These are phyloP conservation scores for Euphorbia pulcherrima DNA, from an alignment of 345 rosid species.

Conservation along the genomic window DNA sequence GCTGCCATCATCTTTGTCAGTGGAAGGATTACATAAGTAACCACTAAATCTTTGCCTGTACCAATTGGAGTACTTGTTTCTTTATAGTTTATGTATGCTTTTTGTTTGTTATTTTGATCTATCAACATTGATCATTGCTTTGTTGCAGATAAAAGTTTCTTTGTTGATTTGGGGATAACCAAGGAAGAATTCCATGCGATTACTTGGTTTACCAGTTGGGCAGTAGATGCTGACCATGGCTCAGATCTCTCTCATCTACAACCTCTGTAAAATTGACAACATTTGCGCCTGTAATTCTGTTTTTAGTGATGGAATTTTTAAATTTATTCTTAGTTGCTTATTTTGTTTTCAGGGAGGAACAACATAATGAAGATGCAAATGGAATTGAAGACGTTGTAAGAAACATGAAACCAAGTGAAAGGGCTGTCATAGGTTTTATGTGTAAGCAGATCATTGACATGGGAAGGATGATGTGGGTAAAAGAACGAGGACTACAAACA, in stretches of 20 bases:
- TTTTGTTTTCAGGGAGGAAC: slow-evolving; percentile 38
- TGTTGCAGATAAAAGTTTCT: slow-evolving; percentile 61
- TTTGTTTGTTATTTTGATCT: background rate
- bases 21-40: slow-evolving; percentile 91
- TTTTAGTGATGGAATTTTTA: background rate
- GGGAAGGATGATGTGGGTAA: slow-evolving; percentile 78
- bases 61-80: background rate
- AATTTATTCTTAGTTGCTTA: background rate
- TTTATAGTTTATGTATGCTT: background rate
- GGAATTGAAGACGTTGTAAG: slow-evolving; percentile 52
- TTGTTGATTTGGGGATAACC: slow-evolving; percentile 44
- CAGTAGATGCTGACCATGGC: slow-evolving; percentile 87
- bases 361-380: slow-evolving; percentile 25
- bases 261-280: slow-evolving; percentile 30
- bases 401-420: slow-evolving; percentile 59
- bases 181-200: slow-evolving; percentile 72
- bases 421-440: slow-evolving; percentile 77
- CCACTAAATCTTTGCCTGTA: background rate
- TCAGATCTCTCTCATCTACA: slow-evolving; percentile 47
- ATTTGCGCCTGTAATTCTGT: background rate
- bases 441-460: slow-evolving; percentile 81
- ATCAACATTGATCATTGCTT: background rate
- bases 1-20: slow-evolving; percentile 98
- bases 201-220: slow-evolving; percentile 95
- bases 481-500: slow-evolving; percentile 46